These are phyloP conservation scores for Lachnellula cervina DNA, from an alignment of 2,329 filamentous ascomycete genomes.

Conservation along the genomic window DNA sequence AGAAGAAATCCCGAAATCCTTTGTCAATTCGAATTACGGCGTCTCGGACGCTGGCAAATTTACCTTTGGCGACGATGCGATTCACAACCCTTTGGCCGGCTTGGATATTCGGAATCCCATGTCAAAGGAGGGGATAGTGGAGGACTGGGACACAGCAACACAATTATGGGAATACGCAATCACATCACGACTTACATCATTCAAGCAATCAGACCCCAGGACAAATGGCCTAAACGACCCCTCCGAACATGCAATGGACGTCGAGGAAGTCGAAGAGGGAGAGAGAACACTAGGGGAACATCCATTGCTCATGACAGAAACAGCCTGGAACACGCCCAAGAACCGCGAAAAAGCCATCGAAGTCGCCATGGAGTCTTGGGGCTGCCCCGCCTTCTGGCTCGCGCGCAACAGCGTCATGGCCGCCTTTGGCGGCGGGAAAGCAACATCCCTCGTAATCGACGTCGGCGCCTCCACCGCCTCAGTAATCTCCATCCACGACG, in stretches of 20 bases:
- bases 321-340: constrained; percentile 86
- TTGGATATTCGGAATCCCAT: constrained; percentile 91
- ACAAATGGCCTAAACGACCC: constrained; percentile 70
- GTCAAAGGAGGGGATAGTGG: constrained; percentile 80
- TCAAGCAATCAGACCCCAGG: constrained; percentile 61
- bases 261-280: constrained; percentile 53
- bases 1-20: constrained; percentile 93
- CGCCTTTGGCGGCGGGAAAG: constrained; percentile 88
- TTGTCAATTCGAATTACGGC: constrained; percentile 88
- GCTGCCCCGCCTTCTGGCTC: constrained; percentile 89
- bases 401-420: constrained; percentile 84
- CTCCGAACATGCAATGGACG: constrained; percentile 48
- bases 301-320: constrained; percentile 88
- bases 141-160: constrained; percentile 91
- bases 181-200: constrained; percentile 78
- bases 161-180: constrained; percentile 92
- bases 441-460: constrained; percentile 87
- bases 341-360: constrained; percentile 91
- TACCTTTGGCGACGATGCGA: constrained; percentile 85
- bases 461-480: constrained; percentile 84
- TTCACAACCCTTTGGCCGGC: constrained; percentile 68
- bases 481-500: constrained; percentile 88
- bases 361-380: constrained; percentile 96
- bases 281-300: constrained; percentile 83
- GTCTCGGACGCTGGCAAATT: constrained; percentile 47